A percentile compares a stretch with the other conserved stretches of the same genome.
phyloP scores from a whole-genome alignment of 164 flowering plant genomes.

The Berberis thunbergii region DNA sequence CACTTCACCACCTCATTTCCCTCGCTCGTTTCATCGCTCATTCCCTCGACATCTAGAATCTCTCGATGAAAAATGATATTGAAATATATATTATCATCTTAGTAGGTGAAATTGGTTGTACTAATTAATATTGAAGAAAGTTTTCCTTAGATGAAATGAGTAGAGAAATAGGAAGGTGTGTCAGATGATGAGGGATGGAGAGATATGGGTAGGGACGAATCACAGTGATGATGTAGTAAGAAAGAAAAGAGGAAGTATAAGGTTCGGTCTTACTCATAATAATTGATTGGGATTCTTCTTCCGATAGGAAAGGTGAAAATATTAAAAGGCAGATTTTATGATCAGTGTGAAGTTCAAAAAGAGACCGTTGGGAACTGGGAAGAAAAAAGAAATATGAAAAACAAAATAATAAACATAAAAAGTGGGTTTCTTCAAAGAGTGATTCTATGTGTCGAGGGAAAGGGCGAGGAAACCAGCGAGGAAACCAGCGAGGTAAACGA shows the following conservation, averaged over 20 bases:
- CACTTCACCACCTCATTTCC: too few species aligned
- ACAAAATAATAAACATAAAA: constrained; percentile 23
- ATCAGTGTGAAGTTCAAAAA: constrained; percentile 10
- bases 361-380: constrained; percentile 29
- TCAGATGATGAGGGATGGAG: constrained; percentile 5
- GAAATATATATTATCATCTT: too few species aligned
- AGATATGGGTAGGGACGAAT: constrained; percentile 5
- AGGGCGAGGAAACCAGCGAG: too few species aligned
- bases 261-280: constrained; percentile 25
- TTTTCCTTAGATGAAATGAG: constrained; percentile 29
- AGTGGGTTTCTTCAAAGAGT: background rate
- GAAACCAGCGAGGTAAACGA: too few species aligned
- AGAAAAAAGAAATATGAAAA: constrained; percentile 24
- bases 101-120: too few species aligned
- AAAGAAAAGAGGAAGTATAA: constrained; percentile 14
- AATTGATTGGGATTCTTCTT: constrained; percentile 11
- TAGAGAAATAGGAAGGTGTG: constrained; percentile 11
- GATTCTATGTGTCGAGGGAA: too few species aligned
- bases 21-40: too few species aligned
- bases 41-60: too few species aligned
- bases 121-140: background rate
- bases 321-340: background rate
- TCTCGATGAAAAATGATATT: too few species aligned
- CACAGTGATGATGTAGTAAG: background rate
- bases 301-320: background rate